Evolutionary conservation across 2,329 filamentous ascomycete species (phyloP), one percentile per base, ranked within the genome.

Genomic region (Exophiala alcalophila): DNA sequence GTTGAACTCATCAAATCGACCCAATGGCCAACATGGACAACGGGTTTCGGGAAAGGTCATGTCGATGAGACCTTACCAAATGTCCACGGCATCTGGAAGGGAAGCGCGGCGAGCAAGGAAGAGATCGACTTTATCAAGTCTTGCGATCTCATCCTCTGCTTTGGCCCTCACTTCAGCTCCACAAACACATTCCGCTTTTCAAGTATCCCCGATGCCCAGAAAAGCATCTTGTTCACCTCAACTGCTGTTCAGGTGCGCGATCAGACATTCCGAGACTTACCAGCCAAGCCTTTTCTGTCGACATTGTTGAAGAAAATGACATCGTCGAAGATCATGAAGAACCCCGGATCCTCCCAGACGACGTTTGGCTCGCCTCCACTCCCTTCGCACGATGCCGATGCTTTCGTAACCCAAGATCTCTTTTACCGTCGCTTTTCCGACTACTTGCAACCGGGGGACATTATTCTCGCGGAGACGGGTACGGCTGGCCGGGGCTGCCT

Each of bases 391-490:
- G n/a, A n/a, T n/a, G n/a, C n/a, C n/a, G n/a, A n/a, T n/a, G n/a
- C n/a, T n/a, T n/a, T n/a, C n/a, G n/a, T n/a, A n/a, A n/a, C n/a
- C n/a, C 44, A 52, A 33, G 18, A 28, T 12, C 20, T 40, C 12
- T 63, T 77, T 36, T 80, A 72, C 70, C 64, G 65, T 15, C 57
- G 67, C 2, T 56, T 78, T 9, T 66, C 63, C 23, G 62, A 64
- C 10, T 68, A 76, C 57, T 57, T 80, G 40, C 64, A 61, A 9
- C 61, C 69, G 2, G 71, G 71, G 4, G 77, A 81, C 52, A 72
- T 80, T 19, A 52, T 81, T 12, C 64, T 80, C 23, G 70, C 69
- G 4, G 77, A 80, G 56, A 78, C 77, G 0, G 78, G 78, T 4
- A 81, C 77, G 2, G 65, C 76, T 1, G 67, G 70, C 9, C 75